These are phyloP conservation scores for Aspergillus pseudotamarii DNA, from an alignment of 2,329 filamentous ascomycete genomes.

Conservation along the genomic window DNA sequence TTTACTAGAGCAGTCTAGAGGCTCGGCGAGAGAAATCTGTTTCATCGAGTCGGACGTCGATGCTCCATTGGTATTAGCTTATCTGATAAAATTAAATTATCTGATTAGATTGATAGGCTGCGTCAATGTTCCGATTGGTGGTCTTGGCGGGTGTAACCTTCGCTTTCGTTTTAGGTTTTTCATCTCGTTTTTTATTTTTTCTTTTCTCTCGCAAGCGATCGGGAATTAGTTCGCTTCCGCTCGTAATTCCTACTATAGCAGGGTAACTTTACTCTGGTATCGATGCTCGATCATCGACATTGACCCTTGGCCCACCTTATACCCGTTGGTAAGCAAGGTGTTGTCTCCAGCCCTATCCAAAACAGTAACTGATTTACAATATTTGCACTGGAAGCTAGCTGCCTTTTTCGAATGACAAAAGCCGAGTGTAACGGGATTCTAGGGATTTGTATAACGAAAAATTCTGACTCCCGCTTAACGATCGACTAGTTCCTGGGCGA, in stretches of 20 bases:
- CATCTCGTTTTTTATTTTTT: not conserved
- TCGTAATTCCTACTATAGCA: not conserved
- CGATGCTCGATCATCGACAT: not conserved
- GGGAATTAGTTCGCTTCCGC: not conserved
- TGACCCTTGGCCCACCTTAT: not conserved
- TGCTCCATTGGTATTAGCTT: not conserved
- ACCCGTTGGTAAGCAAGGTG: not conserved
- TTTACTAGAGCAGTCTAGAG: not conserved
- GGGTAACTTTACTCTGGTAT: not conserved
- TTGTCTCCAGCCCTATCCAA: not conserved
- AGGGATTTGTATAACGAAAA: not conserved
- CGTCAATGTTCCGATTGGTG: not conserved
- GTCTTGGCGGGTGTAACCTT: not conserved
- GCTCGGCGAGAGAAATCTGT: not conserved
- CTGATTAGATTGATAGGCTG: constrained; percentile 24
- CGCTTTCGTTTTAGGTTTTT: not conserved
- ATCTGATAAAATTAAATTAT: constrained; percentile 2
- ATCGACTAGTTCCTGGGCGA: not conserved
- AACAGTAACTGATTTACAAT: not conserved
- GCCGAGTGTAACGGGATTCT: not conserved
- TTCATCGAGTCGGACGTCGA: not conserved
- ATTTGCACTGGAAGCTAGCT: not conserved
- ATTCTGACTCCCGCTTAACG: not conserved
- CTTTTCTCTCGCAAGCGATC: not conserved
- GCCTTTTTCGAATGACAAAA: not conserved